Evolutionary conservation across 257 asterid genomes (phyloP), one percentile per base, ranked within the genome.

Genomic region (Scutellaria baicalensis): DNA sequence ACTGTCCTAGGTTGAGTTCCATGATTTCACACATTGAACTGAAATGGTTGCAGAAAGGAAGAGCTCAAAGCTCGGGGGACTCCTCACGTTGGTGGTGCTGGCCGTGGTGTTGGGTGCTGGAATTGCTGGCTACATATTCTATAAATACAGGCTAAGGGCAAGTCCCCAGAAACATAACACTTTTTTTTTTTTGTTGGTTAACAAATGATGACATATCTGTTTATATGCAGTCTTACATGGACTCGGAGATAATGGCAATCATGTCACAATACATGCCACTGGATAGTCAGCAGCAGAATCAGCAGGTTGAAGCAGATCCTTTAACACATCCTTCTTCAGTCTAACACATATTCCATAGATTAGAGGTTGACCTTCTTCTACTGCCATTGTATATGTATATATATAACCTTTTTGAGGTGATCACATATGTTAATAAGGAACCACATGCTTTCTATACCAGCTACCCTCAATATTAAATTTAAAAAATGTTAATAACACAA

Each of bases 181-280:
- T 27, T 5, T n/a, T 8, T 42, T 0, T 5, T 5, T 54, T 12
- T 18, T 1, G 14, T 23, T 33, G 40, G n/a, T 35, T 27, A 27
- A 42, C 23, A 10, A 3, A 44, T 35, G 14, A 2, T 31, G 23
- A 21, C 31, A 13, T 31, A 31, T 56, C 8, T 14, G 9, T 59
- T 17, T 16, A 14, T 7, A 40, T 77, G 79, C 86, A 93, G 98
- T 90, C 98, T 20, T 93, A 93, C 74, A 93, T 93, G 98, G 97
- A 93, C 82, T 80, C 96, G 0, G 98, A 93, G 92, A 88, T 93
- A 55, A 93, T 90, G 97, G 98, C 98, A 9, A 90, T 93, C 64
- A 93, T 93, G 98, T 84, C 98, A 0, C 98, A 93, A 75, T 93
- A 93, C 78, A 90, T 93, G 98, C 98, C 98, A 39, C 93, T 93